Base-by-base conservation (phyloP, 2,329 filamentous ascomycete genomes). In the Grosmannia huntii region DNA sequence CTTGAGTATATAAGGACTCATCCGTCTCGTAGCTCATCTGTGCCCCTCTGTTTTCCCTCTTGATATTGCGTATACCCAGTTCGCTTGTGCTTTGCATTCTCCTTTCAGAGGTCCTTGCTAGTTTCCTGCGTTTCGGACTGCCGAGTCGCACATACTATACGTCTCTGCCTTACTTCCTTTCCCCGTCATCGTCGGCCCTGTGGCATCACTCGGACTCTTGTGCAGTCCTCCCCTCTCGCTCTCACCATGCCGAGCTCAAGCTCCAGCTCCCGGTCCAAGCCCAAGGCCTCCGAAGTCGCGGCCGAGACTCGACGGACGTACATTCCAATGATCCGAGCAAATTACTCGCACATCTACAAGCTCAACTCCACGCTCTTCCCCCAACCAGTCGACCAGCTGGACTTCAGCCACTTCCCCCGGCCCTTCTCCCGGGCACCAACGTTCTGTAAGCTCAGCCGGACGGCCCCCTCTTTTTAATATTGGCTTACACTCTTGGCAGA, bases 231-330 rank as follows among this genome's bases (percentile, higher is more conserved):
- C 31, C 28, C 36, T 25, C 16, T 21, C 23, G 50, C 41, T 36
- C 36, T 50, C 44, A 36, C n/a, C 51, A 84, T 84, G 82, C 78
- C 80, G 60, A 65, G 65, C 27, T 60, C 65, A 52, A 38, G 36
- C 36, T 38, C 36, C 50, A 38, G 36, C 36, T 38, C 36, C 36
- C 66, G 64, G 57, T 75, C 76, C 54, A 83, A 78, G 70, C 78
- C 78, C 52, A 85, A 83, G 70, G 80, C 83, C 14, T 82, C 84
- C 48, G 85, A 89, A 63, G 81, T 90, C 57, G 86, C 86, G 57
- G 80, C 82, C 28, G 85, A 89, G 68, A 86, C 85, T n/a, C 88
- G 88, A 70, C 79, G 77, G 64, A 78, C 78, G 60, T 87, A 84
- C 67, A 84, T 89, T 62, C 85, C 86, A 19, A 73, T 79, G 62